phyloP scores from a whole-genome alignment of 139 green algal genomes.

The Edaphochlamys debaryana region DNA sequence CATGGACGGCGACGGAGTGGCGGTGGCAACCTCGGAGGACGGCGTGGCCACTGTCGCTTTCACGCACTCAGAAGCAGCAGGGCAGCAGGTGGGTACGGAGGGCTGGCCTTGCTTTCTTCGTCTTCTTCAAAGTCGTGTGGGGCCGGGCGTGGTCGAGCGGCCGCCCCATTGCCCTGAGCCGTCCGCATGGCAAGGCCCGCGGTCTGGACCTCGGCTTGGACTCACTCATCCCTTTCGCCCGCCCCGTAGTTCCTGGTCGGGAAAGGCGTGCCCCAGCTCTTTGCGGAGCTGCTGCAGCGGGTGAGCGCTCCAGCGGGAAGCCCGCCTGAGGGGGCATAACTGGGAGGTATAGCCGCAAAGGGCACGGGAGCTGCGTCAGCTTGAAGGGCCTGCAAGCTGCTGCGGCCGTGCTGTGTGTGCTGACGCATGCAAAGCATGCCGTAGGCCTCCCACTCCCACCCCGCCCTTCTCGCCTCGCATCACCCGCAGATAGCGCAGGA shows the following conservation, averaged over 20 bases:
- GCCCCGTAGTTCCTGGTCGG: background rate
- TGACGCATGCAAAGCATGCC: background rate
- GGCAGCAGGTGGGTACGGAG: constrained; percentile 12
- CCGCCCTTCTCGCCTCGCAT: background rate
- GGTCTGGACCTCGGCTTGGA: too few relatives aligned
- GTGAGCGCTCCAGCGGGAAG: background rate
- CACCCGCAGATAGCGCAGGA: background rate
- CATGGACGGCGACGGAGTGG: background rate
- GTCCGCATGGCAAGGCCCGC: too few relatives aligned
- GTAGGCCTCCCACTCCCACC: background rate
- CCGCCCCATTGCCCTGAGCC: too few relatives aligned
- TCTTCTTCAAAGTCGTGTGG: too few relatives aligned
- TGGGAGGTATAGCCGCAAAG: too few relatives aligned
- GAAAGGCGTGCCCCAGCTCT: constrained; percentile 6
- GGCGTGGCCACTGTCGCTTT: constrained; percentile 1
- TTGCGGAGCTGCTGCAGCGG: constrained; percentile 23
- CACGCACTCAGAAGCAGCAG: background rate
- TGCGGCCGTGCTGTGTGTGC: too few relatives aligned
- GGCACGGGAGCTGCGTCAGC: background rate
- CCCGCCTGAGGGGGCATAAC: too few relatives aligned
- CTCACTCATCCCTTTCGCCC: too few relatives aligned
- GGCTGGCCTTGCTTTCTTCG: too few relatives aligned
- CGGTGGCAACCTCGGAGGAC: background rate
- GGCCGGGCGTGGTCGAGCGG: too few relatives aligned
- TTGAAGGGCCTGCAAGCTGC: background rate